phyloP scores from a whole-genome alignment of 352 stramenopile genomes.

The Phytophthora hybrid region DNA sequence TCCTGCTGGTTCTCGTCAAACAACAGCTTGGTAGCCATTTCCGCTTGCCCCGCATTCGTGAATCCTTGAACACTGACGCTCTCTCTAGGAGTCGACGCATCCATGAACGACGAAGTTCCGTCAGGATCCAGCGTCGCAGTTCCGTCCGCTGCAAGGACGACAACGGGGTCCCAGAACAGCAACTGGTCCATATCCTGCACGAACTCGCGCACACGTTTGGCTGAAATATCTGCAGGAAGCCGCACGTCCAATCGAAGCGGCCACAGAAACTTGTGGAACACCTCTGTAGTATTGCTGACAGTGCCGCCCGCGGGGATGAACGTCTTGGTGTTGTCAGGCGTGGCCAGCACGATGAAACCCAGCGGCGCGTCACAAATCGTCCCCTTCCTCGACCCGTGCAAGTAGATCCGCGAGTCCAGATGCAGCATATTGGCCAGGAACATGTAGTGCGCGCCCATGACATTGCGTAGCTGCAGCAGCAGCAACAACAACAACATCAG shows the following conservation, averaged over 20 bases:
- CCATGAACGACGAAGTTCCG: conserved; percentile 36
- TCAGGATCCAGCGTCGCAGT: conserved; percentile 33
- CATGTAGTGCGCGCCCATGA: conserved; percentile 81
- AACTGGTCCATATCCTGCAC: conserved; percentile 73
- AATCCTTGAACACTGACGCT: conserved; percentile 23
- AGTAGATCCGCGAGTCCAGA: conserved; percentile 54
- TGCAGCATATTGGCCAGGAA: conserved; percentile 80
- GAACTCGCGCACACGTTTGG: conserved; percentile 56
- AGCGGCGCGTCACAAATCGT: conserved; percentile 66
- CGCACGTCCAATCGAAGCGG: conserved; percentile 61
- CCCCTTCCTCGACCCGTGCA: conserved; percentile 55
- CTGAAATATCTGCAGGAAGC: conserved; percentile 44
- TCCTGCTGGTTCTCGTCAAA: conserved; percentile 64
- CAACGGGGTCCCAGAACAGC: conserved; percentile 52
- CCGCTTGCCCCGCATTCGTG: conserved; percentile 6
- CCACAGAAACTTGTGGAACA: conserved; percentile 65
- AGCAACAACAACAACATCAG: not conserved
- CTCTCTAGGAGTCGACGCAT: conserved; percentile 36
- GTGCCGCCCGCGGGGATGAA: conserved; percentile 72
- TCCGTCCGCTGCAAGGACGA: conserved; percentile 34
- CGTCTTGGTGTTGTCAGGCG: conserved; percentile 62
- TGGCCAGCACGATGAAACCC: conserved; percentile 73
- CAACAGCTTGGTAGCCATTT: conserved; percentile 40
- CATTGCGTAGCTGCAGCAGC: conserved; percentile 60
- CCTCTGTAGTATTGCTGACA: conserved; percentile 56